These are phyloP conservation scores for Russula sp. DNA, from an alignment of 768 basidiomycete species.

Conservation along the genomic window DNA sequence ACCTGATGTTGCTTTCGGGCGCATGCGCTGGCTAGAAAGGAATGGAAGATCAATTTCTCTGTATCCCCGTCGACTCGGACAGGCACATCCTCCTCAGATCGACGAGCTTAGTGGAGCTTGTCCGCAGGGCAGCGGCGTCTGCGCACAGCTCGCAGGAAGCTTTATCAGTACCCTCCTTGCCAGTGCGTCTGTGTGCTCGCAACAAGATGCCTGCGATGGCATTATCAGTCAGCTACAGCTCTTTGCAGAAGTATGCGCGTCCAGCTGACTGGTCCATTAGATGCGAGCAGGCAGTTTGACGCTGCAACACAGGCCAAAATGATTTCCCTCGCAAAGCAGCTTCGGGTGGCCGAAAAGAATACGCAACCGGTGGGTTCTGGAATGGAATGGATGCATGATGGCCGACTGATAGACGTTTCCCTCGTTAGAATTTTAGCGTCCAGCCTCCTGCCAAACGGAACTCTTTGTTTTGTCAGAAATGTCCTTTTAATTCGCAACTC, in stretches of 20 bases:
- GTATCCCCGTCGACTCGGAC: slow-evolving; percentile 53
- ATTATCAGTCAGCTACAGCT: slow-evolving; percentile 47
- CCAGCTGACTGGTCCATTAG: slow-evolving; percentile 33
- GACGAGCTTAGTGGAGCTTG: slow-evolving; percentile 47
- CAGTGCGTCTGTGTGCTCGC: slow-evolving; percentile 50
- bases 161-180: slow-evolving; percentile 54
- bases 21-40: slow-evolving; percentile 49
- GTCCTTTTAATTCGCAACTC: slow-evolving; percentile 39
- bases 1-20: slow-evolving; percentile 36
- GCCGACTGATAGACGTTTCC: not conserved
- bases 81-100: slow-evolving; percentile 50
- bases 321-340: slow-evolving; percentile 51
- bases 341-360: slow-evolving; percentile 58
- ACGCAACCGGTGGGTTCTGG: slow-evolving; percentile 47
- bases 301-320: slow-evolving; percentile 49
- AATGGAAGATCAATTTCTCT: slow-evolving; percentile 46
- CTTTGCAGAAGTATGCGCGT: not conserved
- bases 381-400: not conserved
- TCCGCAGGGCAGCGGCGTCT: slow-evolving; percentile 41
- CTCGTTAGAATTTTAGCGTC: slow-evolving; percentile 47
- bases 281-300: slow-evolving; percentile 53
- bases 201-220: slow-evolving; percentile 55
- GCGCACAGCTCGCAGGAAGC: slow-evolving; percentile 48
- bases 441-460: slow-evolving; percentile 51
- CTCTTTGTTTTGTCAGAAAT: slow-evolving; percentile 48